Evolutionary conservation across 495 filamentous ascomycete species (phyloP).

Genomic region (Tricharina praecox): DNA sequence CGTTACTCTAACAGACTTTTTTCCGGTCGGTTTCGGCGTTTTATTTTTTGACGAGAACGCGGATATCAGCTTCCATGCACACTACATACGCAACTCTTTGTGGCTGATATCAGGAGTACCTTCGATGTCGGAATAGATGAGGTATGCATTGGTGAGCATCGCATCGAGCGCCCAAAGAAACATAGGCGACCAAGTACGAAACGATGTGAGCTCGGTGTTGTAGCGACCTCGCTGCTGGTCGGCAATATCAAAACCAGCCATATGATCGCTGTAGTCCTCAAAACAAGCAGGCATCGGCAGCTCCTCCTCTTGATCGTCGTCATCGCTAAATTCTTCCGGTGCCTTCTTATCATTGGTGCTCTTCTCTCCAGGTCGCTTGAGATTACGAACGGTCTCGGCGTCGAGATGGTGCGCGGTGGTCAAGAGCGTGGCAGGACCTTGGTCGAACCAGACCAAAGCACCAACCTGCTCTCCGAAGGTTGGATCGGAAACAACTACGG

Average conservation of each 20-base stretch:
- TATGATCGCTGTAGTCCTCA: conserved; percentile 20
- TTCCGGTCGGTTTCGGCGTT: not conserved
- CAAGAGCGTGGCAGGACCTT: conserved; percentile 9
- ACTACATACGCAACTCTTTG: not conserved
- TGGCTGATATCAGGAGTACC: not conserved
- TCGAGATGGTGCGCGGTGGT: conserved; percentile 9
- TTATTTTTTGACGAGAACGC: too few relatives aligned
- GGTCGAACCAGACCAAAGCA: conserved; percentile 7
- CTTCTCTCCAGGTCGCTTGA: conserved; percentile 5
- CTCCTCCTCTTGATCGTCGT: not conserved
- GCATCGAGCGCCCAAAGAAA: not conserved
- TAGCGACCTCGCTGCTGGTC: conserved; percentile 13
- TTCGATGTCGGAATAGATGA: not conserved
- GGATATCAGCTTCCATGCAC: not conserved
- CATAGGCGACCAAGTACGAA: conserved; percentile 14
- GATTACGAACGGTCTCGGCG: not conserved
- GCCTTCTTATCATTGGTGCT: conserved; percentile 7
- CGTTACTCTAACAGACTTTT: not conserved
- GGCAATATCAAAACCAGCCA: conserved; percentile 18
- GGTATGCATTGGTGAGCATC: not conserved
- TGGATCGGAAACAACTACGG: not conserved
- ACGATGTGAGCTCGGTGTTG: conserved; percentile 9
- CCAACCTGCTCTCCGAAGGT: not conserved
- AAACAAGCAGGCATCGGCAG: conserved; percentile 11
- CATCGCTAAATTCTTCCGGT: not conserved